Evolutionary conservation across 768 basidiomycete species (phyloP).

Genomic region (Tremella mesenterica): DNA sequence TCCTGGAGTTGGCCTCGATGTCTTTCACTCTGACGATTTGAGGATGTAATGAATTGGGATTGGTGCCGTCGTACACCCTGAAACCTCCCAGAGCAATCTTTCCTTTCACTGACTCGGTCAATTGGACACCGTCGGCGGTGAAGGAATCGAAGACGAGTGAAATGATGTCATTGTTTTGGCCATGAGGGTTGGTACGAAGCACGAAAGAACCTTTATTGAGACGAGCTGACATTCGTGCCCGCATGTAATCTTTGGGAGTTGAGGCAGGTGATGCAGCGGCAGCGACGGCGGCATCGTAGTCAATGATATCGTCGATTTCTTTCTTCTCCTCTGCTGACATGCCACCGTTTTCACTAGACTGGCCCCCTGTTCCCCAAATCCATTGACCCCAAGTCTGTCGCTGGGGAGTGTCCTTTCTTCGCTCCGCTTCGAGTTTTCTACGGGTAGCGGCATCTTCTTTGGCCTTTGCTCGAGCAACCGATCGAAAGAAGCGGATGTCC

Average conservation of each 20-base stretch:
- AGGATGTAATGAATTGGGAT: constrained; percentile 64
- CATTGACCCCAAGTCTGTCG: constrained; percentile 52
- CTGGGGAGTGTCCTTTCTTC: constrained; percentile 55
- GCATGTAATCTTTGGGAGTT: constrained; percentile 65
- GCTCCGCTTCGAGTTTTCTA: constrained; percentile 61
- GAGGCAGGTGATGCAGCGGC: constrained; percentile 61
- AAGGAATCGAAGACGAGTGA: constrained; percentile 81
- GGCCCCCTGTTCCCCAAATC: constrained; percentile 67
- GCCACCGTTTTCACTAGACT: constrained; percentile 44
- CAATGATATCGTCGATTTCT: constrained; percentile 79
- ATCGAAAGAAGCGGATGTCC: constrained; percentile 94
- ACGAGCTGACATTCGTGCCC: constrained; percentile 62
- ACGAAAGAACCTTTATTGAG: constrained; percentile 82
- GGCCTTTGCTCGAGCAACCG: constrained; percentile 77
- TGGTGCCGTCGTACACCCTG: constrained; percentile 85
- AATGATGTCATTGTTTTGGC: constrained; percentile 59
- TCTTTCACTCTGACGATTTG: constrained; percentile 83
- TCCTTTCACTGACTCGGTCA: constrained; percentile 77
- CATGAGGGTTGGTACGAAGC: constrained; percentile 65
- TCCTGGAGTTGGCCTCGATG: constrained; percentile 21
- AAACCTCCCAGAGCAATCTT: constrained; percentile 77
- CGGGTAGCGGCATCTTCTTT: constrained; percentile 70
- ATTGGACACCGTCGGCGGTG: constrained; percentile 70
- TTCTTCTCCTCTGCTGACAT: constrained; percentile 86
- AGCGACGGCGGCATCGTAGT: constrained; percentile 72